Conservation (phyloP, 495 filamentous ascomycete species). For the Beverwykella pulmonaria region DNA sequence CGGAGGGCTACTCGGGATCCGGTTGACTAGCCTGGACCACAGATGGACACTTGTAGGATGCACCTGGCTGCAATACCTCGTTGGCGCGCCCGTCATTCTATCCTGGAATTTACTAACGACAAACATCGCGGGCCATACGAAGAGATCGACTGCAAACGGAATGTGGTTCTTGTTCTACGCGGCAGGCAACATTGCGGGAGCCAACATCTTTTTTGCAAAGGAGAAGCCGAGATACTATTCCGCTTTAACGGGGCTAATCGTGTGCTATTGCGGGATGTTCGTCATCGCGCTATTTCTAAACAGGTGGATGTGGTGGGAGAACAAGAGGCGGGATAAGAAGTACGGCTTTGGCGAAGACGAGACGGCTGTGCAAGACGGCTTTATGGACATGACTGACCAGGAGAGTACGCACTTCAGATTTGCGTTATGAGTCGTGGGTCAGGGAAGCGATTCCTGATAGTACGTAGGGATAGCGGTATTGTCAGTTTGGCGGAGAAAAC, state of each 20-base stretch:
- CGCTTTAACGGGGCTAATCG: slow-evolving; percentile 66
- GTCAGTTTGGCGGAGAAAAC: not conserved
- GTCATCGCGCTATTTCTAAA: slow-evolving; percentile 50
- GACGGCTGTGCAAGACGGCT: slow-evolving; percentile 53
- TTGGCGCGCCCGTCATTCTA: slow-evolving; percentile 52
- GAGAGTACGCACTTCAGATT: slow-evolving; percentile 59
- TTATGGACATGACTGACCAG: slow-evolving; percentile 62
- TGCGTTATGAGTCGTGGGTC: slow-evolving; percentile 11
- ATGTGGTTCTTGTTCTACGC: slow-evolving; percentile 56
- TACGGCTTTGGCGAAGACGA: slow-evolving; percentile 53
- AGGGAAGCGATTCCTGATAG: no score
- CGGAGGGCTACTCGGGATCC: slow-evolving; percentile 52
- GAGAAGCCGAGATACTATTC: slow-evolving; percentile 60
- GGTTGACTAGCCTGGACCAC: slow-evolving; percentile 50
- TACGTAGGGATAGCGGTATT: not conserved
- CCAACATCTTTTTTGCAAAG: slow-evolving; percentile 63
- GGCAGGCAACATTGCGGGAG: slow-evolving; percentile 40
- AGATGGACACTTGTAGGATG: slow-evolving; percentile 57
- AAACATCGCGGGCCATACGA: slow-evolving; percentile 63
- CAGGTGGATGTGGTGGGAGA: slow-evolving; percentile 51
- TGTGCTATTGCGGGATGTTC: slow-evolving; percentile 59
- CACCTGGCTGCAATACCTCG: slow-evolving; percentile 63
- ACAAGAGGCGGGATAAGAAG: slow-evolving; percentile 57
- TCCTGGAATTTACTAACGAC: slow-evolving; percentile 59
- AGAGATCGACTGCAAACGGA: slow-evolving; percentile 64